Percentiles rank a stretch among this genome's conserved stretches.
Conservation (phyloP, 805 yeast species). For the Wickerhamomyces chaumierensis region DNA sequence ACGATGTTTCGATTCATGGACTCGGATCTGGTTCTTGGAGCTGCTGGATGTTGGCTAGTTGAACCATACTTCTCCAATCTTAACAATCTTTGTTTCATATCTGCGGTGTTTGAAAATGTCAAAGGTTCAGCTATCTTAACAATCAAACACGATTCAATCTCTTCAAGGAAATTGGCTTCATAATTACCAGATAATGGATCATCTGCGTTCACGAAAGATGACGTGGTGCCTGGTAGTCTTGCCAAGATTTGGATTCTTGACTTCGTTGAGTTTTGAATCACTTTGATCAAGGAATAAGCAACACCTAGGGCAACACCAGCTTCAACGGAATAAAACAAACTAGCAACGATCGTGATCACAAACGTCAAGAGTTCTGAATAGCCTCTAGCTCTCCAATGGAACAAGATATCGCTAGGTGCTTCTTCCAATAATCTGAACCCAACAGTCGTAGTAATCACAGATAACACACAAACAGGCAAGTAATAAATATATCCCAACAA, state of each 20-base stretch:
- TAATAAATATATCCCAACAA: conserved; percentile 54
- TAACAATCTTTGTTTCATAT: conserved; percentile 51
- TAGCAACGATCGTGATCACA: conserved; percentile 47
- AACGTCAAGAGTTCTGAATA: conserved; percentile 67
- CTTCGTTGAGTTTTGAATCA: conserved; percentile 66
- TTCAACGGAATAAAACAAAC: conserved; percentile 71
- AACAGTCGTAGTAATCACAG: conserved; percentile 70
- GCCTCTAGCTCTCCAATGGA: conserved; percentile 66
- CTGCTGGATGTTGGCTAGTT: conserved; percentile 64
- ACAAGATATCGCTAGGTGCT: conserved; percentile 65
- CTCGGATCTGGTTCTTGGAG: conserved; percentile 36
- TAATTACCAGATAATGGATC: conserved; percentile 29
- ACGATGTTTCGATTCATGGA: conserved; percentile 45
- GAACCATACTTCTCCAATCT: conserved; percentile 75
- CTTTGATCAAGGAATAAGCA: conserved; percentile 66
- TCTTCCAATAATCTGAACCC: conserved; percentile 74
- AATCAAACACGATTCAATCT: conserved; percentile 61
- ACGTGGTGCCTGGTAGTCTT: conserved; percentile 44
- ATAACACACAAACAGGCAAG: conserved; percentile 69
- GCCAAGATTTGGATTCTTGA: conserved; percentile 82
- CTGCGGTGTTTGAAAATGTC: conserved; percentile 78
- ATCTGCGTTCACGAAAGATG: conserved; percentile 63
- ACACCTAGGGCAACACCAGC: conserved; percentile 87
- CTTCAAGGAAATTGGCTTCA: conserved; percentile 22
- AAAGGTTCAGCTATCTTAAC: conserved; percentile 82